Evolutionary conservation across 1,284 basidiomycete genomes (phyloP).

Genomic region (Ustilago curta): DNA sequence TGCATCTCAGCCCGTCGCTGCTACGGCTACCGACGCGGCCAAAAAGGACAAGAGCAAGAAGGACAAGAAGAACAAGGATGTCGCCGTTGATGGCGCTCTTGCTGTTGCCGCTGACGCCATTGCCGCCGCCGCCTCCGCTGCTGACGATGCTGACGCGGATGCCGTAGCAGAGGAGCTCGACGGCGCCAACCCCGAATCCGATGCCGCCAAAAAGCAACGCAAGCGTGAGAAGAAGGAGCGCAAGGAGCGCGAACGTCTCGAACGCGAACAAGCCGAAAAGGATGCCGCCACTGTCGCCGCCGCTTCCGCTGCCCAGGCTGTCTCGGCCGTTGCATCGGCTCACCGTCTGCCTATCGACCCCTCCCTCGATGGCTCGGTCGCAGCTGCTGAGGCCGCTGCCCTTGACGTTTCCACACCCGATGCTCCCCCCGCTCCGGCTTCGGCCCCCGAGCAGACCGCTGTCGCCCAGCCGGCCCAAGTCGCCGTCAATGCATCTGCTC

Average conservation of each 20-base stretch:
- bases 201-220: constrained; percentile 25
- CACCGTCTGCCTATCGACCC: constrained; percentile 49
- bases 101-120: constrained; percentile 9
- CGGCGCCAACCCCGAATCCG: background rate
- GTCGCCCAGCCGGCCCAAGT: constrained; percentile 13
- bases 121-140: constrained; percentile 7
- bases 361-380: constrained; percentile 20
- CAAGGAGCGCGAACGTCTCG: constrained; percentile 39
- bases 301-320: constrained; percentile 45
- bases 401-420: constrained; percentile 6
- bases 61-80: constrained; percentile 13
- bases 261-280: constrained; percentile 51
- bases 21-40: constrained; percentile 19
- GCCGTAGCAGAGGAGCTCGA: constrained; percentile 21
- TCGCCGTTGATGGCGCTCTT: constrained; percentile 3
- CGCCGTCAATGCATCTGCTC: constrained; percentile 10
- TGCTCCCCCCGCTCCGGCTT: constrained; percentile 3
- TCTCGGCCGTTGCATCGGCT: constrained; percentile 41
- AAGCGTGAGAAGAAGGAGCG: constrained; percentile 54
- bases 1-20: constrained; percentile 16
- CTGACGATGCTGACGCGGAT: constrained; percentile 33
- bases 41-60: constrained; percentile 30
- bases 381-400: constrained; percentile 11
- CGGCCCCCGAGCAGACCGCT: constrained; percentile 7
- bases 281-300: constrained; percentile 51